Percentiles rank a stretch among this genome's conserved stretches.
Conservation (phyloP, 2,329 filamentous ascomycete species). For the Calonectria honghensis region DNA sequence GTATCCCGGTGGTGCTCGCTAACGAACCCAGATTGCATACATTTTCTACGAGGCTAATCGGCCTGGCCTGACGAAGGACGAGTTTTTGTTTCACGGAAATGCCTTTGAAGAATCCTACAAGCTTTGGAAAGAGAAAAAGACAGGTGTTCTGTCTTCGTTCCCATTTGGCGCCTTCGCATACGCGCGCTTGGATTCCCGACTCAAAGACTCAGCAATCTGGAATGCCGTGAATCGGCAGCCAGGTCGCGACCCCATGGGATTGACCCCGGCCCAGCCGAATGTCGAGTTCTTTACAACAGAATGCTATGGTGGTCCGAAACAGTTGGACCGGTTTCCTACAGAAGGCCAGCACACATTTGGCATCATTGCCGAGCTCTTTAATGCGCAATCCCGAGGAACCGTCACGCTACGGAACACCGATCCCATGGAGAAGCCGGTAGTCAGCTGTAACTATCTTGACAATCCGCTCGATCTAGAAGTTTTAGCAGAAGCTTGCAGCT, state of each 20-base stretch:
- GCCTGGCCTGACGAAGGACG: conserved; percentile 72
- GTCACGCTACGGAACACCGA: conserved; percentile 71
- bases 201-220: conserved; percentile 74
- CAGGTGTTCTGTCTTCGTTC: conserved; percentile 75
- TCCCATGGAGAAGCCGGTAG: conserved; percentile 69
- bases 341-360: conserved; percentile 74
- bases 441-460: conserved; percentile 75
- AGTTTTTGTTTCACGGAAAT: conserved; percentile 71
- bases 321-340: conserved; percentile 71
- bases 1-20: neutral
- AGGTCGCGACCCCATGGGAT: conserved; percentile 78
- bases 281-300: conserved; percentile 79
- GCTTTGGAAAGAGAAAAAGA: conserved; percentile 75
- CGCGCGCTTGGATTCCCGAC: conserved; percentile 76
- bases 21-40: conserved; percentile 67
- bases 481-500: conserved; percentile 74
- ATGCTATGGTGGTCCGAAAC: conserved; percentile 76
- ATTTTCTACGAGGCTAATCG: conserved; percentile 76
- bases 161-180: conserved; percentile 79
- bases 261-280: conserved; percentile 74
- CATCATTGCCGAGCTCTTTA: conserved; percentile 75
- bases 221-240: conserved; percentile 65
- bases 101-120: conserved; percentile 70
- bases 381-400: conserved; percentile 71
- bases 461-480: conserved; percentile 76